These are phyloP conservation scores for Candida ovalis DNA, from an alignment of 805 yeast species.

Conservation along the genomic window DNA sequence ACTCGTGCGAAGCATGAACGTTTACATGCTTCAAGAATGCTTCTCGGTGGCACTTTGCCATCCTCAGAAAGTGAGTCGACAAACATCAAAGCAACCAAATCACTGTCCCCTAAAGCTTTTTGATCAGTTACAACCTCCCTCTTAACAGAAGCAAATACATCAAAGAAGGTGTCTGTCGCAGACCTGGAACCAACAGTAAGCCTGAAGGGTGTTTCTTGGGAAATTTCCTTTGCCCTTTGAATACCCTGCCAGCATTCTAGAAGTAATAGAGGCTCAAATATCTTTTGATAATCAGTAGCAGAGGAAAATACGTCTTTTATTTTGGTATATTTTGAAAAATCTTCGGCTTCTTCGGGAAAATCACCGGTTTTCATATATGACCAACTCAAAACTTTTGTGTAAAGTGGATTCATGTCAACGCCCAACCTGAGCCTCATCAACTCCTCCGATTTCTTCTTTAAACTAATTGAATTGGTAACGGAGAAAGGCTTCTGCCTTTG, in stretches of 20 bases:
- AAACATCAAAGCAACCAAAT: slow-evolving; percentile 62
- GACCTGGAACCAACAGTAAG: slow-evolving; percentile 75
- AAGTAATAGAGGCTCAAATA: slow-evolving; percentile 76
- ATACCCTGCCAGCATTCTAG: slow-evolving; percentile 94
- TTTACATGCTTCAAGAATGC: slow-evolving; percentile 13
- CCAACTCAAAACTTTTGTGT: slow-evolving; percentile 71
- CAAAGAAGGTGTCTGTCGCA: slow-evolving; percentile 82
- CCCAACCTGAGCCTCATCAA: slow-evolving; percentile 75
- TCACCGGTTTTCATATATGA: slow-evolving; percentile 54
- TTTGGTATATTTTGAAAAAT: slow-evolving; percentile 32
- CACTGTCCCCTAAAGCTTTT: slow-evolving; percentile 63
- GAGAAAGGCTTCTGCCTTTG: slow-evolving; percentile 10
- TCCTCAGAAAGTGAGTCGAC: slow-evolving; percentile 38
- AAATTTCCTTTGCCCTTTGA: slow-evolving; percentile 63
- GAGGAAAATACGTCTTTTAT: slow-evolving; percentile 55
- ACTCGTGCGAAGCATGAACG: slow-evolving; percentile 81
- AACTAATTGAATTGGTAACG: slow-evolving; percentile 33
- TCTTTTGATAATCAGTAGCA: slow-evolving; percentile 61
- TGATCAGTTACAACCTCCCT: slow-evolving; percentile 47
- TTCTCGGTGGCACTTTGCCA: slow-evolving; percentile 18
- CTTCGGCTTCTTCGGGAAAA: slow-evolving; percentile 48
- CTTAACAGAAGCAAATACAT: slow-evolving; percentile 71
- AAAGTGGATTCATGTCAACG: slow-evolving; percentile 74
- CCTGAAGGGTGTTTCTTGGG: slow-evolving; percentile 57
- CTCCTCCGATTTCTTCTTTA: slow-evolving; percentile 59